Evolutionary conservation across 306 rosid species (phyloP).

Genomic region (Dalbergia cultrata): DNA sequence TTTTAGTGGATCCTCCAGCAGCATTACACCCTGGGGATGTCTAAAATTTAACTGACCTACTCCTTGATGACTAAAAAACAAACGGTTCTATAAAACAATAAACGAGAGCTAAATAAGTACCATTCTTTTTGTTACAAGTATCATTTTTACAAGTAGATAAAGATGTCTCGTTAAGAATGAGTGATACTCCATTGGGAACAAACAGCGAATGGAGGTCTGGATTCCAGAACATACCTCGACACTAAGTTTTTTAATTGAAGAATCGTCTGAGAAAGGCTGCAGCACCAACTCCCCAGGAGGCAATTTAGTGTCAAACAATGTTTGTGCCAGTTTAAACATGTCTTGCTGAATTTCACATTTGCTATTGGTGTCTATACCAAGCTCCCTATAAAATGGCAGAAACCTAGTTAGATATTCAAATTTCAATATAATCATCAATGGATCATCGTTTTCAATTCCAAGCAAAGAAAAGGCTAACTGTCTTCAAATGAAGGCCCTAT

Average conservation of each 20-base stretch:
- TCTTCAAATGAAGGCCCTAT: slow-evolving; percentile 17
- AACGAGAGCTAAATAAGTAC: neutral
- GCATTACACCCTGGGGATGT: too few species aligned
- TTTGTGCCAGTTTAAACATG: slow-evolving; percentile 73
- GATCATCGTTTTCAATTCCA: slow-evolving; percentile 3
- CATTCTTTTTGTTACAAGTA: neutral
- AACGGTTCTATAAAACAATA: neutral
- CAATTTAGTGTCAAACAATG: slow-evolving; percentile 89
- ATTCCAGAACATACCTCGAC: slow-evolving; percentile 66
- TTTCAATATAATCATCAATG: slow-evolving; percentile 29
- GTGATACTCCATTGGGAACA: slow-evolving; percentile 11
- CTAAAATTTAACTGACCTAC: neutral
- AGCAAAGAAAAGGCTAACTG: neutral
- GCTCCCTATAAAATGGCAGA: slow-evolving; percentile 68
- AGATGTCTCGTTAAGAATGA: slow-evolving; percentile 19
- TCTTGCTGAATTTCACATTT: slow-evolving; percentile 80
- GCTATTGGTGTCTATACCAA: slow-evolving; percentile 80
- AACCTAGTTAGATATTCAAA: slow-evolving; percentile 29
- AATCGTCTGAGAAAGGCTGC: slow-evolving; percentile 93
- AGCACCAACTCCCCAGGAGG: slow-evolving; percentile 88
- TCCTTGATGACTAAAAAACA: neutral
- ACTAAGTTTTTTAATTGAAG: slow-evolving; percentile 82
- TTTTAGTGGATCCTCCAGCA: too few species aligned
- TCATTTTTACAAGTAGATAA: slow-evolving; percentile 4
- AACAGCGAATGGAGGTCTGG: slow-evolving; percentile 26